A percentile compares a stretch with the other conserved stretches of the same genome.
Evolutionary conservation across 2,329 filamentous ascomycete species (phyloP).

Genomic region (Cytospora chrysosperma): DNA sequence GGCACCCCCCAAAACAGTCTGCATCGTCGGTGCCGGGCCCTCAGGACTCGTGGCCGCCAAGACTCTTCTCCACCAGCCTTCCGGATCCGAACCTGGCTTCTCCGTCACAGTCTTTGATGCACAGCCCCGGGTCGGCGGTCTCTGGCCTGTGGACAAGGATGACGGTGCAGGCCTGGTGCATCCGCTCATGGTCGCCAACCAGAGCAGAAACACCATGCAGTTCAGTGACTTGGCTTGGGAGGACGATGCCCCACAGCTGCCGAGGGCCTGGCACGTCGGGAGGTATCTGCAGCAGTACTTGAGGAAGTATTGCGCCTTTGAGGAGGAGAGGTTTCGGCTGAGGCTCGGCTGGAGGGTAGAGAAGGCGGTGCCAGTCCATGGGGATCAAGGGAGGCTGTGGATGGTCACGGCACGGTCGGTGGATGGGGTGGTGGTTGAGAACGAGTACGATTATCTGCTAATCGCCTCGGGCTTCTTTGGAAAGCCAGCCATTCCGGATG

Average conservation of each 20-base stretch:
- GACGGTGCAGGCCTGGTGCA: constrained; percentile 56
- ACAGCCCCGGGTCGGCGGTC: constrained; percentile 65
- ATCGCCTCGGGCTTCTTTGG: constrained; percentile 78
- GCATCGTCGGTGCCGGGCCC: constrained; percentile 62
- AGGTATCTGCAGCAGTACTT: constrained; percentile 67
- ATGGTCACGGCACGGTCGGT: constrained; percentile 38
- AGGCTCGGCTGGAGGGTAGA: constrained; percentile 50
- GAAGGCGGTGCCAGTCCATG: constrained; percentile 35
- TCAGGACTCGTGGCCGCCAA: constrained; percentile 71
- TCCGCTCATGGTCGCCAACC: constrained; percentile 70
- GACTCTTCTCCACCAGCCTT: constrained; percentile 61
- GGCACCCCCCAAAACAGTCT: constrained; percentile 47
- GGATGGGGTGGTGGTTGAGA: constrained; percentile 40
- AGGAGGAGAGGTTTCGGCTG: constrained; percentile 40
- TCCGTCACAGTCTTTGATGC: constrained; percentile 70
- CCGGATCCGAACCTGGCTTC: constrained; percentile 47
- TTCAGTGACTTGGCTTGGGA: constrained; percentile 74
- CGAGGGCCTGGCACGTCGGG: constrained; percentile 74
- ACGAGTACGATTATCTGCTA: constrained; percentile 69
- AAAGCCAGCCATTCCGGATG: constrained; percentile 51
- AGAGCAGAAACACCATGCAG: constrained; percentile 73
- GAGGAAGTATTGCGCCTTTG: constrained; percentile 51
- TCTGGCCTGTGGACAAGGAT: constrained; percentile 64
- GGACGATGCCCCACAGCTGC: constrained; percentile 60
- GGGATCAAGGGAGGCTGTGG: constrained; percentile 39